Conservation (phyloP, 164 flowering plant species). For the Protea cynaroides region DNA sequence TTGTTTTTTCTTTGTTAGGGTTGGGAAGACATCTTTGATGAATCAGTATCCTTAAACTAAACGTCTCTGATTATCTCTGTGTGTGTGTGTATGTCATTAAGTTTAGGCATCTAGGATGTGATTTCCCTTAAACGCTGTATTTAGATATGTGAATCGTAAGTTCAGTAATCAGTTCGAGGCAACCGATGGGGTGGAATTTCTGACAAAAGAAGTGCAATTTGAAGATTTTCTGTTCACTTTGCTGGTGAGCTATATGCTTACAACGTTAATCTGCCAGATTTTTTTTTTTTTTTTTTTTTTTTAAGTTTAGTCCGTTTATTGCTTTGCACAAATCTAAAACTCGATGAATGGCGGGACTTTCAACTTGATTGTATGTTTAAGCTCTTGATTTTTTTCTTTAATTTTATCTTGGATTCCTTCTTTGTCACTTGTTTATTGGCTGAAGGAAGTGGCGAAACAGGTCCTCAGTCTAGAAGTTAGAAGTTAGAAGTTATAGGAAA, state of each 20-base stretch:
- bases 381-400: too few relatives aligned
- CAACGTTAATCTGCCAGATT: too few relatives aligned
- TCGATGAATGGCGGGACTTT: background rate
- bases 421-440: too few relatives aligned
- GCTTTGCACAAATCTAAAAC: background rate
- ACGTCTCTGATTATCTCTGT: background rate
- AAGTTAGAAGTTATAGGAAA: too few relatives aligned
- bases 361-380: background rate
- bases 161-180: slow-evolving; percentile 28
- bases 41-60: slow-evolving; percentile 54
- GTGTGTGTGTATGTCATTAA: background rate
- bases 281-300: background rate
- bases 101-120: background rate
- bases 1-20: slow-evolving; percentile 37
- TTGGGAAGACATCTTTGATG: slow-evolving; percentile 87
- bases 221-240: slow-evolving; percentile 36
- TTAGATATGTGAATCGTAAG: slow-evolving; percentile 25
- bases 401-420: too few relatives aligned
- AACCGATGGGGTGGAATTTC: slow-evolving; percentile 64
- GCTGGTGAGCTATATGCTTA: slow-evolving; percentile 12
- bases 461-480: too few relatives aligned
- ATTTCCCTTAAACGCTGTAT: background rate
- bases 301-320: background rate
- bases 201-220: slow-evolving; percentile 53
- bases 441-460: too few relatives aligned